Evolutionary conservation across 495 filamentous ascomycete species (phyloP), one percentile per base, ranked within the genome.

Genomic region (Pyrenopolyporus hunteri): DNA sequence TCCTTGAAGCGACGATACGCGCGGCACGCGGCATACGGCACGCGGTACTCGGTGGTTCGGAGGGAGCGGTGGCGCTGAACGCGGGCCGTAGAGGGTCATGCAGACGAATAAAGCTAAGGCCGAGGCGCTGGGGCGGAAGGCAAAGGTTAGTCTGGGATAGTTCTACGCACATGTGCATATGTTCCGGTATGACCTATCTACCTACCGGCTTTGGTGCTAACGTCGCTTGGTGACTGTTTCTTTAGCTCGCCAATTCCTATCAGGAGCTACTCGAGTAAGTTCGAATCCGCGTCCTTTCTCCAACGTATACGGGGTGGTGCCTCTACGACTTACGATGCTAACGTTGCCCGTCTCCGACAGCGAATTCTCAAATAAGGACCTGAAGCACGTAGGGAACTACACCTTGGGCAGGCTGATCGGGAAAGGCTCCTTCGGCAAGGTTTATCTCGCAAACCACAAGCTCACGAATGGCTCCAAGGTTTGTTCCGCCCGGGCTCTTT

Each of bases 401-500:
- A 86, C 88, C 26, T 79, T 98, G 13, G 94, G 93, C 28, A 85
- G 87, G 47, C 79, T 98, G 43, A 97, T 98, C 69, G 94, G 94
- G 46, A 98, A 98, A 71, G 94, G 94, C 29, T 96, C 91, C 42
- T 98, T 98, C 76, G 94, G 94, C 64, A 98, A 97, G 78, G 94
- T 98, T 53, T 98, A 98, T 72, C 83, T 98, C 60, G 94, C 95
- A 51, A 87, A 88, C 19, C 94, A 98, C 75, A 97, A 97, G 73
- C 91, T 98, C 74, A 98, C 91, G 63, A 97, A 97, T 86, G 93
- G 92, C 69, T 97, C 92, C 52, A 98, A 98, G 85, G 94, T 96
- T 80, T 51, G 83, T 66, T 11, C 28, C 26, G 16, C 20, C 39
- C n/a, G 45, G 35, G 35, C 8, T 36, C 26, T n/a, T n/a, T n/a